Base-by-base conservation (phyloP, 2,329 filamentous ascomycete species). In the Endoconidiophora polonica region DNA sequence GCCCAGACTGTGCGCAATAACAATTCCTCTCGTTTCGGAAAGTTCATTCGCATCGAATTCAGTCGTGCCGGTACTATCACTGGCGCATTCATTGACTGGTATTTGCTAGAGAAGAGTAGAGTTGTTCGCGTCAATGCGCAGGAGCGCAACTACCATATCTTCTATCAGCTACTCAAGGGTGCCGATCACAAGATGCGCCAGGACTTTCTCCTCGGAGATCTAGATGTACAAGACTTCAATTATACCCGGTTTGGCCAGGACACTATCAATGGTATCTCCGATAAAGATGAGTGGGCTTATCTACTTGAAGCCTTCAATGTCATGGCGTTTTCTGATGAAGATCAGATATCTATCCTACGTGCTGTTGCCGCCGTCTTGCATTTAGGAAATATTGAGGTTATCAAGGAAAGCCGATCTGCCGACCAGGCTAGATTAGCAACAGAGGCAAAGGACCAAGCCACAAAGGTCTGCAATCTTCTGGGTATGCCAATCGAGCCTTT, bases 31-130 rank as follows among this genome's bases (percentile, higher is more conserved):
- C 80, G 91, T 56, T 98, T 98, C 60, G 91, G 91, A 61, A 98
- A 98, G 64, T 98, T 98, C 60, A 98, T 98, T 61, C 77, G 93
- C 46, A 98, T 98, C 60, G 87, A 95, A 61, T 95, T 98, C 65
- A 86, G 79, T 33, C 76, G 84, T 22, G 77, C 77, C 36, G 93
- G 93, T 24, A 83, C 91, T 49, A 98, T 98, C 56, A 84, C 84
- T 3, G 93, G 93, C 36, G 91, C 91, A 20, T 95, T 87, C 66
- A 96, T 98, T 56, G 88, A 98, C 63, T 98, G 91, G 91, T 98
- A 96, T 65, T 72, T 98, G 0, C 70, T 98, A 12, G 91, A 98
- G 61, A 98, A 98, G 65, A 98, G 91, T n/a, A 78, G 91, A 58
- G 91, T 98, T 5, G 90, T 98, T 18, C 81, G 81, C 40, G 77